Conservation (phyloP, 306 rosid genomes). For the Ceratonia siliqua region DNA sequence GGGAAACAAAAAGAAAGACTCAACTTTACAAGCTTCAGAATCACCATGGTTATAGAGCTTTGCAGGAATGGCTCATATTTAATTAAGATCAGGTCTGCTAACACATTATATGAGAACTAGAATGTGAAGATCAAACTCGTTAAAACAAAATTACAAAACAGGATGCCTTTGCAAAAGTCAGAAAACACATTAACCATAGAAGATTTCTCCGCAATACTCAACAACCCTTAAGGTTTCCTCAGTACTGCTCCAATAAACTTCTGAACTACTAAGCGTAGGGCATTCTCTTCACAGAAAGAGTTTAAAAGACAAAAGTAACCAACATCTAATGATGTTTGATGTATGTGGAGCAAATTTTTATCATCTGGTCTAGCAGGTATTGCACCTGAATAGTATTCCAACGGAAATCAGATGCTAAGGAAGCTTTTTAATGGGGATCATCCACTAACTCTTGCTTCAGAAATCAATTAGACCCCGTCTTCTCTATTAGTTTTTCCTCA, state of each 20-base stretch:
- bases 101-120: neutral
- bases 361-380: neutral
- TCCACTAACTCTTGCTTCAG: neutral
- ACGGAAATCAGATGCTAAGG: neutral
- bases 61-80: constrained; percentile 1
- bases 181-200: no score
- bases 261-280: neutral
- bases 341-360: neutral
- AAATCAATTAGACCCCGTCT: neutral
- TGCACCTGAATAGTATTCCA: neutral
- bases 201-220: no score
- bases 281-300: neutral
- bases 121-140: constrained; percentile 18
- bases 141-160: neutral
- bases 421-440: neutral
- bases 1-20: neutral
- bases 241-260: no score
- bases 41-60: neutral
- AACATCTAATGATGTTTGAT: neutral
- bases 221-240: no score
- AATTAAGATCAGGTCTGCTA: neutral
- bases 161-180: no score
- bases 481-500: neutral
- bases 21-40: neutral
- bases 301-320: neutral